Percentiles rank a stretch among this genome's conserved stretches.
These are phyloP conservation scores for Cadophora luteo-olivacea DNA, from an alignment of 2,329 filamentous ascomycete genomes.

Conservation along the genomic window DNA sequence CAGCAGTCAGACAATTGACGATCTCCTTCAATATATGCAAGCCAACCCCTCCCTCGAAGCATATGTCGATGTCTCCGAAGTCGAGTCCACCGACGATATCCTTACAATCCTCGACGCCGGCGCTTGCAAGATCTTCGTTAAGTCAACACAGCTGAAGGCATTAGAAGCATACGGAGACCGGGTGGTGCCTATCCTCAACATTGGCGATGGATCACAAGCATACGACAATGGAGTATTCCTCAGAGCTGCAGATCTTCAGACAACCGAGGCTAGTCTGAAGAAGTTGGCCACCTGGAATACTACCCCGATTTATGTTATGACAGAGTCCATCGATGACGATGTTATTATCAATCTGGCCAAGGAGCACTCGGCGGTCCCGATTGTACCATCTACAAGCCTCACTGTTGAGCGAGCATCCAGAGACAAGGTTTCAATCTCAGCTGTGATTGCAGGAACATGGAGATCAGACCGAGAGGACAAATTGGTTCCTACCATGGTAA, in stretches of 20 bases:
- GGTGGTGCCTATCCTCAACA: slow-evolving; percentile 55
- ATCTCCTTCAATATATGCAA: slow-evolving; percentile 51
- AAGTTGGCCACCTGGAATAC: slow-evolving; percentile 37
- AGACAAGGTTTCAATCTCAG: slow-evolving; percentile 68
- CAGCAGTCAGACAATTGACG: slow-evolving; percentile 42
- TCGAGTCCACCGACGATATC: slow-evolving; percentile 75
- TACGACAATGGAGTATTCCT: slow-evolving; percentile 45
- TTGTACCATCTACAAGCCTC: slow-evolving; percentile 74
- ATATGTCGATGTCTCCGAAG: slow-evolving; percentile 77
- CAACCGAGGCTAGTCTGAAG: slow-evolving; percentile 42
- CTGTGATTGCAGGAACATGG: slow-evolving; percentile 76
- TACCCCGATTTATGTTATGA: slow-evolving; percentile 42
- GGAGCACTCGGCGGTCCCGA: slow-evolving; percentile 62
- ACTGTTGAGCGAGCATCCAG: slow-evolving; percentile 68
- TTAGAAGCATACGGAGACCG: slow-evolving; percentile 62
- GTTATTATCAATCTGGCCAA: slow-evolving; percentile 35
- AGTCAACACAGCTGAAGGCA: slow-evolving; percentile 68
- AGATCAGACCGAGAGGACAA: slow-evolving; percentile 83
- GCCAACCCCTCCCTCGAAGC: slow-evolving; percentile 62
- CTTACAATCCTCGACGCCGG: slow-evolving; percentile 84
- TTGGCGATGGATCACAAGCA: slow-evolving; percentile 26
- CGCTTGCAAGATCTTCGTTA: slow-evolving; percentile 84
- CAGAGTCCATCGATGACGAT: slow-evolving; percentile 32
- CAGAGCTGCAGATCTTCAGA: slow-evolving; percentile 47
- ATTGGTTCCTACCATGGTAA: slow-evolving; percentile 88